phyloP scores from a whole-genome alignment of 2,329 filamentous ascomycete genomes.

The Neospermospora avenae region DNA sequence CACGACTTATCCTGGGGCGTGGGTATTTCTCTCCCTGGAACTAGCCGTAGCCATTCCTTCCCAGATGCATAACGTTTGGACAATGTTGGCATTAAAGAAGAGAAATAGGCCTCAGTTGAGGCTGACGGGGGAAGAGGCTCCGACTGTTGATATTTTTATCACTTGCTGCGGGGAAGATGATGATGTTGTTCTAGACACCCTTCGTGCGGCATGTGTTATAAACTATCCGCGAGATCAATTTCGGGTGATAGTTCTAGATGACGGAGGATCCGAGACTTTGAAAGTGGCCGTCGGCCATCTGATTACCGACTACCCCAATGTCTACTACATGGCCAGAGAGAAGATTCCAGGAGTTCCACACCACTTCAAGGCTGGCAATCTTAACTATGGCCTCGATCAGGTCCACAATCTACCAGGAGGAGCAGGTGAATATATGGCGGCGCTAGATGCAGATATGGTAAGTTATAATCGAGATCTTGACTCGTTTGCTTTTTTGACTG shows the following conservation, averaged over 20 bases:
- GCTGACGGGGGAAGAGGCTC: constrained; percentile 41
- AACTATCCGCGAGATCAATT: constrained; percentile 53
- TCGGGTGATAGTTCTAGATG: constrained; percentile 54
- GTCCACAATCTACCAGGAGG: constrained; percentile 51
- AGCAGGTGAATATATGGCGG: constrained; percentile 53
- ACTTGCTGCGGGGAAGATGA: constrained; percentile 56
- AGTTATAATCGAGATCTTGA: no score
- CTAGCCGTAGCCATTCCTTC: background rate
- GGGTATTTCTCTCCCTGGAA: background rate
- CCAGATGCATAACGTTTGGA: background rate
- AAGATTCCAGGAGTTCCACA: constrained; percentile 23
- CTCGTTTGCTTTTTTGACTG: no score
- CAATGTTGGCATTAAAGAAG: background rate
- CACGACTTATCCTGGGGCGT: background rate
- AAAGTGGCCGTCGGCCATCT: constrained; percentile 38
- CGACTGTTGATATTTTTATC: constrained; percentile 55
- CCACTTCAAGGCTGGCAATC: constrained; percentile 59
- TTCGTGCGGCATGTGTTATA: constrained; percentile 50
- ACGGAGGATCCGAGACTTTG: constrained; percentile 47
- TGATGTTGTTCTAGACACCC: constrained; percentile 54
- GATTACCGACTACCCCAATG: constrained; percentile 43
- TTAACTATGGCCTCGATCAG: constrained; percentile 56
- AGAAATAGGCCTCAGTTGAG: background rate
- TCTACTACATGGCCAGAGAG: constrained; percentile 47
- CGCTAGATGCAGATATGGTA: constrained; percentile 62